Evolutionary conservation across 1,284 basidiomycete genomes (phyloP), one percentile per base, ranked within the genome.

Genomic region (Trichosporon sp.): DNA sequence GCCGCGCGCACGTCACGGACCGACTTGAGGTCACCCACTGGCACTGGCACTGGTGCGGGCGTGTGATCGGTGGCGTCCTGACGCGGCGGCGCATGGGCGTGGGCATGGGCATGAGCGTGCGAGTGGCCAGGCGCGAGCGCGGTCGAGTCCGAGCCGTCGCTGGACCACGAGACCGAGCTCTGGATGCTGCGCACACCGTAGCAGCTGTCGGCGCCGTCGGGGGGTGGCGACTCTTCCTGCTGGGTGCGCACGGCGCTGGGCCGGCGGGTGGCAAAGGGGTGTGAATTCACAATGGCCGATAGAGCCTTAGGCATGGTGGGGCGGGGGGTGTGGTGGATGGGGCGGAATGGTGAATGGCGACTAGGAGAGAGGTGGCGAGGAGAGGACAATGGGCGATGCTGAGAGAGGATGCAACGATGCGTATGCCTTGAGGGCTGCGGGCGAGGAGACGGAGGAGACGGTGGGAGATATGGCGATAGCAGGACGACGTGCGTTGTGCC

Each of bases 111-210:
- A 47, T 21, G 44, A 21, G 44, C 2, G 3, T 56, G 56, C 4
- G 56, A 21, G 12, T 62, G 62, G 2, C 32, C 31, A 8, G 27
- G 27, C 27, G 56, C 56, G 15, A 60, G 56, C 11, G 62, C 62
- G 3, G 62, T 42, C 62, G 56, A 60, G 29, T 65, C 64, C 12
- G 47, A 51, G n/a, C 51, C 47, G 31, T 51, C 64, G 31, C 51
- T 51, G 4, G 44, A 31, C 64, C 64, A 65, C 13, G 31, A 51
- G 47, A 74, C 70, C 25, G 70, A 73, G n/a, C 70, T 65, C 4
- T 77, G 62, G 4, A 77, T 68, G 53, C 76, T 77, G 18, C 75
- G 67, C 7, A 77, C 76, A n/a, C 76, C 76, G 47, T 72, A 77
- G 65, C 64, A 74, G 64, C 73, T 75, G 63, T 77, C 76, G 1